These are phyloP conservation scores for Quercus parvula DNA, from an alignment of 306 rosid species.

Conservation along the genomic window DNA sequence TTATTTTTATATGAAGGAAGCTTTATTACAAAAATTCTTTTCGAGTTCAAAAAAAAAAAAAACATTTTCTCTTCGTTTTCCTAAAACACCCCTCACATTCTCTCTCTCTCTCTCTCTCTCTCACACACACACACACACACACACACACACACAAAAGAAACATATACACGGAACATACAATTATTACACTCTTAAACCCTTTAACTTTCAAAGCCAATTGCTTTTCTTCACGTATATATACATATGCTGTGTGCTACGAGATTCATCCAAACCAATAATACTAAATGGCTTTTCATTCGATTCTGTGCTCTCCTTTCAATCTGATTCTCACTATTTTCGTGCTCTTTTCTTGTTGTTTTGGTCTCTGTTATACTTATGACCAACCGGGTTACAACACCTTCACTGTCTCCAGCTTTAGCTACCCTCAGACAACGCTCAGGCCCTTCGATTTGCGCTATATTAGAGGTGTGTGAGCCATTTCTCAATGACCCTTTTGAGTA, in stretches of 20 bases:
- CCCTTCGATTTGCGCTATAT: conserved; percentile 68
- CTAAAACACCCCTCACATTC: no score
- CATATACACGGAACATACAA: background rate
- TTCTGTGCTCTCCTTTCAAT: conserved; percentile 31
- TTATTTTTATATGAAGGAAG: no score
- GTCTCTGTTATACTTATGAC: conserved; percentile 32
- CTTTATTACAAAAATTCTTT: background rate
- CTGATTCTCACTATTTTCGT: conserved; percentile 41
- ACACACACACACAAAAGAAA: background rate
- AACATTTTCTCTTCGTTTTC: background rate
- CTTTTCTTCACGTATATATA: background rate
- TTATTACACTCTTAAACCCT: background rate
- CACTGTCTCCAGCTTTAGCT: conserved; percentile 75
- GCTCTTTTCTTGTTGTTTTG: conserved; percentile 34
- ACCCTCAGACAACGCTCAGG: conserved; percentile 54
- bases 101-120: no score
- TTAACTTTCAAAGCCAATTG: background rate
- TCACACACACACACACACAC: no score
- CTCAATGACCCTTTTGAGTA: conserved; percentile 17
- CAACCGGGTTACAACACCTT: conserved; percentile 36
- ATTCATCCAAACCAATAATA: conserved; percentile 9
- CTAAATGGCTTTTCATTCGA: conserved; percentile 53
- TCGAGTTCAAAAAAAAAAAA: background rate
- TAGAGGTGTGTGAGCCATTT: conserved; percentile 54
- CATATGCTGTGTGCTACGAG: conserved; percentile 24